Evolutionary conservation across 2,329 filamentous ascomycete genomes (phyloP).

Genomic region (Elsinoe australis): DNA sequence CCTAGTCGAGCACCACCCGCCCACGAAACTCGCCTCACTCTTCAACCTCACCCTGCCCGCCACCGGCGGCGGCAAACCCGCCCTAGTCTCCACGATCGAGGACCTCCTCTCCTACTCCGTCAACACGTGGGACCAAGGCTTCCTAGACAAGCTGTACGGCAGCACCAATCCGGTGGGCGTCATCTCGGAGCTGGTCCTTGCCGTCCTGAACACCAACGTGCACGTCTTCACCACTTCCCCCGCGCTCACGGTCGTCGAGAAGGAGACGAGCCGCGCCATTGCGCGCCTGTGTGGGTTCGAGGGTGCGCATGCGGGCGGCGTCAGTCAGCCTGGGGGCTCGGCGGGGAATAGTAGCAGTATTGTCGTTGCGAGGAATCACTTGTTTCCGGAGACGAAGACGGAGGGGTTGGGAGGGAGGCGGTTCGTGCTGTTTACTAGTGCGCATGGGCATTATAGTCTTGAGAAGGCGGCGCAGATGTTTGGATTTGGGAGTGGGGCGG

Average conservation of each 20-base stretch:
- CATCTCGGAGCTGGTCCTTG: conserved; percentile 74
- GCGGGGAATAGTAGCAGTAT: conserved; percentile 80
- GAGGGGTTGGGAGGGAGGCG: conserved; percentile 57
- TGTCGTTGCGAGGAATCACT: conserved; percentile 75
- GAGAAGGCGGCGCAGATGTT: conserved; percentile 91
- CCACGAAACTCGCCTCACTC: conserved; percentile 37
- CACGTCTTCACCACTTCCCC: conserved; percentile 95
- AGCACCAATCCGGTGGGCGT: conserved; percentile 82
- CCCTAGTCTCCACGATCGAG: conserved; percentile 47
- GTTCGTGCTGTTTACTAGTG: conserved; percentile 81
- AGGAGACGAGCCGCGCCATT: conserved; percentile 64
- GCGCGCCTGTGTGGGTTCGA: conserved; percentile 70
- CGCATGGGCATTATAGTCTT: conserved; percentile 87
- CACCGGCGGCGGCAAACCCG: conserved; percentile 35
- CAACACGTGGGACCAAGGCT: conserved; percentile 98
- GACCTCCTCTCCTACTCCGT: conserved; percentile 76
- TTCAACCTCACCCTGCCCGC: conserved; percentile 34
- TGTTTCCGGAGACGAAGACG: conserved; percentile 71
- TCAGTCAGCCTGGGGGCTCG: conserved; percentile 71
- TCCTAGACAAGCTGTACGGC: conserved; percentile 91
- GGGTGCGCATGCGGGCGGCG: conserved; percentile 60
- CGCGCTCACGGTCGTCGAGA: conserved; percentile 79
- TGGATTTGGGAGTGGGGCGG: conserved; percentile 68
- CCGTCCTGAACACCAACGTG: conserved; percentile 84
- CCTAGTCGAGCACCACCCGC: conserved; percentile 40